Evolutionary conservation across 176 grass and related monocot species (phyloP).

Genomic region (Otatea glauca): DNA sequence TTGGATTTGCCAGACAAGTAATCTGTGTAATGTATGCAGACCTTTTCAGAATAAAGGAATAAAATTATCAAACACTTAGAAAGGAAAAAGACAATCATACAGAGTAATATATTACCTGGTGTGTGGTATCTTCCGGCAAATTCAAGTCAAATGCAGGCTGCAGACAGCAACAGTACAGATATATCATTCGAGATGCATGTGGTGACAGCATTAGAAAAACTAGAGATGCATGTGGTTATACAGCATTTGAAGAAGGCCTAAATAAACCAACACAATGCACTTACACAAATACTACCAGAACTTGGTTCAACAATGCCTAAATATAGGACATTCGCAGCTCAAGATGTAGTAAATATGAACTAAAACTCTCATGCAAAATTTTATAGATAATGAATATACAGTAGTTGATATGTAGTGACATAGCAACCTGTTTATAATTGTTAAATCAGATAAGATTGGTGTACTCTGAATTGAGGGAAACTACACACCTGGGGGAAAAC

Average conservation of each 20-base stretch:
- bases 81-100: slow-evolving; percentile 5
- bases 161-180: slow-evolving; percentile 46
- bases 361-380: background rate
- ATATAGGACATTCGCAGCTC: background rate
- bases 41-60: slow-evolving; percentile 33
- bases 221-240: slow-evolving; percentile 27
- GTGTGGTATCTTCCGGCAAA: slow-evolving; percentile 58
- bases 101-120: slow-evolving; percentile 63
- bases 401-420: slow-evolving; percentile 10
- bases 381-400: background rate
- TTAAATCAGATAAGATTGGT: slow-evolving; percentile 17
- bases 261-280: slow-evolving; percentile 23
- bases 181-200: slow-evolving; percentile 35
- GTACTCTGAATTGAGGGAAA: slow-evolving; percentile 3
- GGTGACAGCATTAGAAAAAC: background rate
- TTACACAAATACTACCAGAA: background rate
- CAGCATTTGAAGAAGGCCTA: background rate
- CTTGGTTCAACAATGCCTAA: slow-evolving; percentile 3
- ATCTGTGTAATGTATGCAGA: slow-evolving; percentile 64
- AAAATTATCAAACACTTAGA: background rate
- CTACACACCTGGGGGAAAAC: slow-evolving; percentile 90
- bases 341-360: slow-evolving; percentile 10
- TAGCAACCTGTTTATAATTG: slow-evolving; percentile 26
- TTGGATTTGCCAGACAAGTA: slow-evolving; percentile 83
- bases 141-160: slow-evolving; percentile 81